Percentiles rank a stretch among this genome's conserved stretches.
phyloP scores from a whole-genome alignment of 345 rosid species.

The Combretum micranthum region DNA sequence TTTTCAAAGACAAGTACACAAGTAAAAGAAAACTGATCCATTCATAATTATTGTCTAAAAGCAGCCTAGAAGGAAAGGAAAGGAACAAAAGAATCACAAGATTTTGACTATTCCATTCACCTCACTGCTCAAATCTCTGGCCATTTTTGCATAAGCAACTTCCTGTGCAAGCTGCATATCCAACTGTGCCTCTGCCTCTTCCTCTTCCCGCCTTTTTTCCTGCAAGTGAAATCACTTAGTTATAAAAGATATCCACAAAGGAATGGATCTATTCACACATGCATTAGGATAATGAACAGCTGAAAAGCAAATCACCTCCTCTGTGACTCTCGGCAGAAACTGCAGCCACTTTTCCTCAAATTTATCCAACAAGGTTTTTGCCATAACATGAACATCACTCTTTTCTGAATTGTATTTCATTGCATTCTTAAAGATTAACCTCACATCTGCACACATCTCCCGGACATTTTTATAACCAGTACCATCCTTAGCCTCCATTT shows the following conservation, averaged over 20 bases:
- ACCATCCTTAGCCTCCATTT: conserved; percentile 85
- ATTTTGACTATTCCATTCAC: conserved; percentile 9
- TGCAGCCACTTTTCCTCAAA: conserved; percentile 89
- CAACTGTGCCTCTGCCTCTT: conserved; percentile 48
- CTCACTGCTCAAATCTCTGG: conserved; percentile 61
- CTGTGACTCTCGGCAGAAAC: conserved; percentile 67
- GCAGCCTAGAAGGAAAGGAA: no score
- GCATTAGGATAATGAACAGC: neutral
- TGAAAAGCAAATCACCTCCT: conserved; percentile 47
- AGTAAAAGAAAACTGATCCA: no score
- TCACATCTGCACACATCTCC: conserved; percentile 76
- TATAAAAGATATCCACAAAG: conserved; percentile 1
- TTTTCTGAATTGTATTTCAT: conserved; percentile 80
- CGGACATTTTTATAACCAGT: conserved; percentile 72
- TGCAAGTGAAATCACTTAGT: conserved; percentile 16
- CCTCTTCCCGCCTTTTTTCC: conserved; percentile 70
- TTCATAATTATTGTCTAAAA: no score
- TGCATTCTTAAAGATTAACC: conserved; percentile 84
- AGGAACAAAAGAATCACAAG: no score
- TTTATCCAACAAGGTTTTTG: conserved; percentile 65
- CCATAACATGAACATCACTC: conserved; percentile 73
- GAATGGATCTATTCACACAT: neutral
- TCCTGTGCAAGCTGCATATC: conserved; percentile 67
- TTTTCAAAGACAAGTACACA: no score
- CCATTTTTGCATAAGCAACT: conserved; percentile 67